Evolutionary conservation across 257 asterid genomes (phyloP).

Genomic region (Ballota nigra): DNA sequence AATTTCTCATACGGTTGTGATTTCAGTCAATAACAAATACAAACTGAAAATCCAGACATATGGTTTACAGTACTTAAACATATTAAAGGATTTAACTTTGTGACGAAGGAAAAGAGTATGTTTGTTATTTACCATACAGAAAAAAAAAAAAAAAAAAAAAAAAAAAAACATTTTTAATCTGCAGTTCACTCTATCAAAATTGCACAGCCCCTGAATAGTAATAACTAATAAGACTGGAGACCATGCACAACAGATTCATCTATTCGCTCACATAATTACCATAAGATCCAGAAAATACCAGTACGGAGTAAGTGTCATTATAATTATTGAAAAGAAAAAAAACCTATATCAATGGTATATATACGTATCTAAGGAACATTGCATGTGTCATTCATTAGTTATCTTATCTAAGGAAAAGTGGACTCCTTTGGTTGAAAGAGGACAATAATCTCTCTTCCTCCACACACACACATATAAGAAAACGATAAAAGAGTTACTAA

Average conservation of each 20-base stretch:
- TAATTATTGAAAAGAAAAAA: too few species aligned
- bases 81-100: neutral
- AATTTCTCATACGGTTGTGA: neutral
- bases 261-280: too few species aligned
- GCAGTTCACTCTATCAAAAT: neutral
- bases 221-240: too few species aligned
- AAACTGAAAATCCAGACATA: neutral
- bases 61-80: neutral
- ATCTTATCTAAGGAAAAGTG: neutral
- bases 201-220: neutral
- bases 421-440: neutral
- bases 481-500: neutral
- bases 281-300: too few species aligned
- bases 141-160: too few species aligned
- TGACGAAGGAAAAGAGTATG: neutral
- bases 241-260: too few species aligned
- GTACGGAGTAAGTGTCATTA: too few species aligned
- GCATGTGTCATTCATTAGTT: neutral
- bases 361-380: too few species aligned
- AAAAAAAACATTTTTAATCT: neutral
- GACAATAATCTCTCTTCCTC: neutral
- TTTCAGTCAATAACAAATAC: constrained; percentile 11
- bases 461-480: neutral
- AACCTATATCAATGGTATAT: too few species aligned
- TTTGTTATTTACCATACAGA: neutral